Percentiles rank a stretch among this genome's conserved stretches.
Evolutionary conservation across 495 filamentous ascomycete genomes (phyloP).

Genomic region (Bathelium albidoporum): DNA sequence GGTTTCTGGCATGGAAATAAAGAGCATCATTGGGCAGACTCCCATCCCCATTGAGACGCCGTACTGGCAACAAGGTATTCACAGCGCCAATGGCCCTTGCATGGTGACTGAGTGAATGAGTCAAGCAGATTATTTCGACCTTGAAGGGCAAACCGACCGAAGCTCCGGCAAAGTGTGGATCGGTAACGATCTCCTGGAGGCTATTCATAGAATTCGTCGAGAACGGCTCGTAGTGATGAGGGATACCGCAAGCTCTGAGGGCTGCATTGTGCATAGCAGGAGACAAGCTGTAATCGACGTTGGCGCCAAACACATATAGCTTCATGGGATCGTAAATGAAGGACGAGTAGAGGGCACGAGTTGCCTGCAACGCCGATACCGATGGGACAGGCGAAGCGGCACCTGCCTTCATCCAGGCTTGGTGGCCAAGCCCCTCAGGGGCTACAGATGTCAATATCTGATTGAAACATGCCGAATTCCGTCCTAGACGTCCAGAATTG

Average conservation of each 20-base stretch:
- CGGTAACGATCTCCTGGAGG: constrained; percentile 50
- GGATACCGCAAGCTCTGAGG: constrained; percentile 59
- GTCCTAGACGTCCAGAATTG: constrained; percentile 59
- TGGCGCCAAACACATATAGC: constrained; percentile 66
- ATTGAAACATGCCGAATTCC: constrained; percentile 58
- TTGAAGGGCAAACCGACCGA: constrained; percentile 69
- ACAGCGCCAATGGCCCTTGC: constrained; percentile 72
- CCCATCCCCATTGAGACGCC: constrained; percentile 46
- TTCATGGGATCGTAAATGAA: constrained; percentile 55
- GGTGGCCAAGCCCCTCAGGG: neutral
- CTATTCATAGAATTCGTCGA: constrained; percentile 53
- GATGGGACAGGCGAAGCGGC: neutral
- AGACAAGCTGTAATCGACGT: constrained; percentile 63
- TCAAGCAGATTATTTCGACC: constrained; percentile 55
- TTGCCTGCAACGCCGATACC: constrained; percentile 45
- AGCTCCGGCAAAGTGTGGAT: constrained; percentile 61
- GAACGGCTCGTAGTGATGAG: constrained; percentile 57
- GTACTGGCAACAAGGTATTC: constrained; percentile 70
- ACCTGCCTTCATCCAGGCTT: neutral
- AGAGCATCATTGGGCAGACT: constrained; percentile 54
- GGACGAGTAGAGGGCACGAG: constrained; percentile 43
- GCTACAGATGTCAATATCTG: constrained; percentile 58
- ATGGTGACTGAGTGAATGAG: constrained; percentile 61
- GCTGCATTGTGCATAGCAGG: constrained; percentile 75
- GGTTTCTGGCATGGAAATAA: constrained; percentile 54